Conservation (phyloP, 2,329 filamentous ascomycete genomes). For the Hypoxylon sp. region DNA sequence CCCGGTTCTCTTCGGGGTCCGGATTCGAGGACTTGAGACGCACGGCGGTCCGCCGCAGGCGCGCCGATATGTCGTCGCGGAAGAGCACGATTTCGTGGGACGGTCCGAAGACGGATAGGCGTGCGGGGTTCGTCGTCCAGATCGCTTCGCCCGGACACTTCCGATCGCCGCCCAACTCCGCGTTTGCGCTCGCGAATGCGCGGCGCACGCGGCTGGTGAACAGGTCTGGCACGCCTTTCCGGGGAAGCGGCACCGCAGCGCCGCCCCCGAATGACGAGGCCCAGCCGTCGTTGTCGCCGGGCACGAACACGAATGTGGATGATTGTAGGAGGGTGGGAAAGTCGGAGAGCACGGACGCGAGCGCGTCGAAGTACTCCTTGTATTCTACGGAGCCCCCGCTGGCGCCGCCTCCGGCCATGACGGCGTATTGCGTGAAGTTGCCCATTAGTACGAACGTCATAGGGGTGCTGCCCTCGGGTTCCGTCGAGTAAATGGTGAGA, state of each 20-base stretch:
- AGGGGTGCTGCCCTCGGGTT: conserved; percentile 76
- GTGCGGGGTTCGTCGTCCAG: conserved; percentile 90
- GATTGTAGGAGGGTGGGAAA: conserved; percentile 84
- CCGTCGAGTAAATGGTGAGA: conserved; percentile 78
- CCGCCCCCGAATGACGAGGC: conserved; percentile 86
- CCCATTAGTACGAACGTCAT: conserved; percentile 87
- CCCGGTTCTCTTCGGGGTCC: conserved; percentile 49
- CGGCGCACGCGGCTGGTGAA: conserved; percentile 91
- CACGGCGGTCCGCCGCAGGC: conserved; percentile 83
- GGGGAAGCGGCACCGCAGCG: conserved; percentile 77
- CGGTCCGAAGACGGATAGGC: conserved; percentile 87
- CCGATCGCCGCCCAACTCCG: conserved; percentile 69
- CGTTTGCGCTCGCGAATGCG: conserved; percentile 83
- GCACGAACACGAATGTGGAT: conserved; percentile 91
- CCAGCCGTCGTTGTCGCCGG: conserved; percentile 99
- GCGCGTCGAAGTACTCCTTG: conserved; percentile 93
- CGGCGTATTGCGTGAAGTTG: conserved; percentile 80
- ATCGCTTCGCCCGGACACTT: conserved; percentile 76
- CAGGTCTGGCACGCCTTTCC: conserved; percentile 83
- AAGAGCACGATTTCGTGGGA: conserved; percentile 90
- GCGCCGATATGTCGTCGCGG: conserved; percentile 86
- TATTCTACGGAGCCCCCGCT: conserved; percentile 91
- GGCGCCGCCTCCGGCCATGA: conserved; percentile 77
- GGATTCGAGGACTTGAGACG: conserved; percentile 70
- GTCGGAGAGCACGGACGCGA: conserved; percentile 86